Percentiles rank a stretch among this genome's conserved stretches.
Evolutionary conservation across 2,329 filamentous ascomycete genomes (phyloP).

Genomic region (Talaromyces sp.): DNA sequence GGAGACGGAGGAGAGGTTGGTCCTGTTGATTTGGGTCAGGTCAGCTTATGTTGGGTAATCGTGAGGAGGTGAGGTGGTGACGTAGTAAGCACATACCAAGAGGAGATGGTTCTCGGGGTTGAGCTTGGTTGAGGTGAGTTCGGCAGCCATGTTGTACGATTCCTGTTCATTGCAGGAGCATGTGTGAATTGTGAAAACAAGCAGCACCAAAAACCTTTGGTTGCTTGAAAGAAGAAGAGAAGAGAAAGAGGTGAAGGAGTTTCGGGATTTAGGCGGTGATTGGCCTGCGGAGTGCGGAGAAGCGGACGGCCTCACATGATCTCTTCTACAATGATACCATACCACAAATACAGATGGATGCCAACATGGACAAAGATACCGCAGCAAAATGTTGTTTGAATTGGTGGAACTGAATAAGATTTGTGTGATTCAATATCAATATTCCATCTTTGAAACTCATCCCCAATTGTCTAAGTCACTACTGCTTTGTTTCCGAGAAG

Average conservation of each 20-base stretch:
- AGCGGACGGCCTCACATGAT: neutral
- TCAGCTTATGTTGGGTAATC: conserved; percentile 14
- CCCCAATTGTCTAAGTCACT: neutral
- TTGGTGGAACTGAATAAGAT: neutral
- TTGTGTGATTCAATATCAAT: neutral
- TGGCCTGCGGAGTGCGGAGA: conserved; percentile 7
- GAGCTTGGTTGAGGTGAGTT: conserved; percentile 47
- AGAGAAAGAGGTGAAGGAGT: neutral
- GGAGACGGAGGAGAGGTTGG: conserved; percentile 88
- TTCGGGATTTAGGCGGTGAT: neutral
- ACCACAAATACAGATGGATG: neutral
- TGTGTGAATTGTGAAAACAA: neutral
- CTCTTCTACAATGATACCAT: neutral
- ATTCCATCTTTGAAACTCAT: neutral
- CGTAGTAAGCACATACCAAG: conserved; percentile 35
- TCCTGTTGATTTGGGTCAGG: conserved; percentile 55
- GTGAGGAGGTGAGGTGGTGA: conserved; percentile 15
- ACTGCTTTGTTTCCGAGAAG: neutral
- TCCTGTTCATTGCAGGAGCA: neutral
- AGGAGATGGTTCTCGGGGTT: conserved; percentile 51
- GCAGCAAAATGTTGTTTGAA: neutral
- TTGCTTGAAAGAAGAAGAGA: neutral
- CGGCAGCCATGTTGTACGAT: conserved; percentile 36
- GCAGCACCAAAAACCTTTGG: neutral
- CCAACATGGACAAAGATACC: too few species aligned